Base-by-base conservation (phyloP, 1,284 basidiomycete species). In the Rugosomyces carneus region DNA sequence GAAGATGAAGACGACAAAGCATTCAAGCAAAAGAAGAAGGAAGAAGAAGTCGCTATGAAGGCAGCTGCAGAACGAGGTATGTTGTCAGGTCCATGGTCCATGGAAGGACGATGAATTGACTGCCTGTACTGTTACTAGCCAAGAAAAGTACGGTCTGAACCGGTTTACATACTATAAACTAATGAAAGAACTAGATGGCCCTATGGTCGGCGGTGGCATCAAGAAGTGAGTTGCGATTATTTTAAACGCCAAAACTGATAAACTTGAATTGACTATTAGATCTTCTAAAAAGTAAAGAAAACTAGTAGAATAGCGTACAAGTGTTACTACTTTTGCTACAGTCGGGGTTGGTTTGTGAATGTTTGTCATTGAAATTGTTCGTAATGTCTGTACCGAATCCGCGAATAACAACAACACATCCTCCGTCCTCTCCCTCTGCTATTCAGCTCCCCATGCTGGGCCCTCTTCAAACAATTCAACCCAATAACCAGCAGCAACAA, bases 11-110 rank as follows among this genome's bases (percentile, higher is more conserved):
- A 86, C 0, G 81, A 84, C 37, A 61, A 65, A 55, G 81, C 80
- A 26, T 84, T 83, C 70, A 84, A 88, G 65, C 75, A 80, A 44
- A 87, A 71, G 68, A 72, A 84, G 71, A 87, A 84, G 67, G 73
- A 73, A 7, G 85, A 89, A 18, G 77, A 75, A 46, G 81, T 76
- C 26, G 81, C 80, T 1, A 48, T 84, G 56, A 86, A 88, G 64
- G 76, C 74, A 37, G 81, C 83, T 19, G 70, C 66, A 54, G 82
- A 80, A 0, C 81, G 80, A 68, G 87, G 88, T 81, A 54, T 60
- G 49, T 23, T 21, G 3, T n/a, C 15, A 13, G 3, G 10, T 37
- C 9, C 5, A 21, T 21, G 16, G 10, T 36, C 8, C 16, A 6
- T 16, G 16, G n/a, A n/a, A n/a, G n/a, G n/a, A n/a, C n/a, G n/a